phyloP scores from a whole-genome alignment of 352 stramenopile species.

The Phytophthora colocasiae region DNA sequence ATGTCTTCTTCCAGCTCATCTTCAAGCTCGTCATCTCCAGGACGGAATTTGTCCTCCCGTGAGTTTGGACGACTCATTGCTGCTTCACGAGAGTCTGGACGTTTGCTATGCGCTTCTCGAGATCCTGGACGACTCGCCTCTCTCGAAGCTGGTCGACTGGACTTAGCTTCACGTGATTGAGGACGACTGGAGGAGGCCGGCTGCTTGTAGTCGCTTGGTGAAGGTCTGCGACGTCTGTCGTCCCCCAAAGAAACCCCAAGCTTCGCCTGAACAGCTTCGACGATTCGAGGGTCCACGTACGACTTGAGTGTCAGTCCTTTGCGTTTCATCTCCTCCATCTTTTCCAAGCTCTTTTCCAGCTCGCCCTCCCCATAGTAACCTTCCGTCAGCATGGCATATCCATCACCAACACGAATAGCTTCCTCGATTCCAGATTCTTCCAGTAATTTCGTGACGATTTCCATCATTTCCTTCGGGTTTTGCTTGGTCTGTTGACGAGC shows the following conservation, averaged over 20 bases:
- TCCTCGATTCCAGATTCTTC: constrained; percentile 85
- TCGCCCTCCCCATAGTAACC: constrained; percentile 76
- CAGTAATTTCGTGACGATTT: constrained; percentile 84
- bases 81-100: constrained; percentile 28
- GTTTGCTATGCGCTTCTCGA: constrained; percentile 20
- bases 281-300: constrained; percentile 76
- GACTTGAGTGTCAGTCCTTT: constrained; percentile 66
- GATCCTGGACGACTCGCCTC: constrained; percentile 31
- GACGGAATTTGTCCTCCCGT: constrained; percentile 42
- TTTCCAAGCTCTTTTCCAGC: constrained; percentile 65
- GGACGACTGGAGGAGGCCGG: constrained; percentile 19
- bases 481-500: constrained; percentile 65
- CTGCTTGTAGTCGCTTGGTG: constrained; percentile 45
- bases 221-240: constrained; percentile 28
- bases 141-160: constrained; percentile 21
- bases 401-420: constrained; percentile 90
- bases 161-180: constrained; percentile 31
- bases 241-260: constrained; percentile 35
- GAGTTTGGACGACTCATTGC: constrained; percentile 33
- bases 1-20: constrained; percentile 88
- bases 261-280: constrained; percentile 78
- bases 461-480: constrained; percentile 75
- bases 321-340: constrained; percentile 84
- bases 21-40: constrained; percentile 49
- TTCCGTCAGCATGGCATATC: constrained; percentile 88